phyloP scores from a whole-genome alignment of 2,329 filamentous ascomycete species.

The Fusarium multiceps region DNA sequence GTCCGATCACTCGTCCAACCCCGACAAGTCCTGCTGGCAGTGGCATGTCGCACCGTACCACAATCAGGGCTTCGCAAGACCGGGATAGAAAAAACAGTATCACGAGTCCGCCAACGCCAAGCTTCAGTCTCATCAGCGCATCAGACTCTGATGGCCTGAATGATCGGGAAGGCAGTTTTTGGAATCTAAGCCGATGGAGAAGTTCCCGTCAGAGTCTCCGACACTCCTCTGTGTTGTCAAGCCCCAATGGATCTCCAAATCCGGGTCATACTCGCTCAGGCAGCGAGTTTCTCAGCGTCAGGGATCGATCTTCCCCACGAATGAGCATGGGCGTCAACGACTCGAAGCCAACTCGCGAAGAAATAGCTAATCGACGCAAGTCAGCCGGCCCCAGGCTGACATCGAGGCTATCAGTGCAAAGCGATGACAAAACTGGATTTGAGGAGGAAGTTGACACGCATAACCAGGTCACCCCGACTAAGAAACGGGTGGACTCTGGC shows the following conservation, averaged over 20 bases:
- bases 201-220: slow-evolving; percentile 53
- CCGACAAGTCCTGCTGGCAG: slow-evolving; percentile 56
- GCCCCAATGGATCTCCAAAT: slow-evolving; percentile 24
- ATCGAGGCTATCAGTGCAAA: slow-evolving; percentile 37
- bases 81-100: slow-evolving; percentile 43
- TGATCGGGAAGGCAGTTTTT: slow-evolving; percentile 62
- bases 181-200: slow-evolving; percentile 68
- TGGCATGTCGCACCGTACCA: slow-evolving; percentile 43
- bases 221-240: slow-evolving; percentile 44
- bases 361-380: slow-evolving; percentile 45
- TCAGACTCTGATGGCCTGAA: slow-evolving; percentile 52
- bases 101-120: slow-evolving; percentile 62
- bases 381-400: slow-evolving; percentile 46
- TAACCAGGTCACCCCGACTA: slow-evolving; percentile 37
- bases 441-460: slow-evolving; percentile 34
- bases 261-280: slow-evolving; percentile 52
- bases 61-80: slow-evolving; percentile 43
- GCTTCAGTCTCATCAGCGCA: slow-evolving; percentile 61
- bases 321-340: slow-evolving; percentile 49
- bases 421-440: slow-evolving; percentile 35
- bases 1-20: slow-evolving; percentile 39
- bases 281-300: slow-evolving; percentile 47
- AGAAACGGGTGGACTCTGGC: slow-evolving; percentile 51
- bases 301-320: slow-evolving; percentile 48
- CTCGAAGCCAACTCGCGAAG: slow-evolving; percentile 42